Percentiles rank a stretch among this genome's conserved stretches.
These are phyloP conservation scores for Stephania cephalantha DNA, from an alignment of 164 flowering plant species.

Conservation along the genomic window DNA sequence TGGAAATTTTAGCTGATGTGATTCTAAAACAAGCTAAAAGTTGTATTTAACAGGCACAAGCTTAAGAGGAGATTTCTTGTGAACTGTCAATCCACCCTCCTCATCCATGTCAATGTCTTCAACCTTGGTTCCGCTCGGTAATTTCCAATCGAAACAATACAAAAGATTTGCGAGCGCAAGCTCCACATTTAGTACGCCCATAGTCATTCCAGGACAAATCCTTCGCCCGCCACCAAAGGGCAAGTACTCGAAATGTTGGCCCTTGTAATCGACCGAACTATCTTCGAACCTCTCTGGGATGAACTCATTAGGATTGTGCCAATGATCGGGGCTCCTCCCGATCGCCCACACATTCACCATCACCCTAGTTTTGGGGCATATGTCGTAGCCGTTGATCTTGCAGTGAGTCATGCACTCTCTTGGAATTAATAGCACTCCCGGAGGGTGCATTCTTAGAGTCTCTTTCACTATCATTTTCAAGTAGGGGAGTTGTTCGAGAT, in stretches of 20 bases:
- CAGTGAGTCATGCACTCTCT: slow-evolving; percentile 11
- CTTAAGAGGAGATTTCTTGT: slow-evolving; percentile 16
- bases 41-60: slow-evolving; percentile 2
- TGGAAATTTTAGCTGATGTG: no score
- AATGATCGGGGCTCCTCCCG: slow-evolving; percentile 4
- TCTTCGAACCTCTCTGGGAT: slow-evolving; percentile 17
- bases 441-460: slow-evolving; percentile 17
- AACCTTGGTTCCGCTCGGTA: slow-evolving; percentile 11
- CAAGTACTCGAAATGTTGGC: slow-evolving; percentile 13
- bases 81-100: slow-evolving; percentile 3
- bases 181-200: slow-evolving; percentile 10
- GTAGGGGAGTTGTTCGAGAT: slow-evolving; percentile 12
- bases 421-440: slow-evolving; percentile 10
- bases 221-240: slow-evolving; percentile 20
- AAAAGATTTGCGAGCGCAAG: slow-evolving; percentile 14
- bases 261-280: slow-evolving; percentile 10
- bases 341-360: slow-evolving; percentile 12
- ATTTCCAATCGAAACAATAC: slow-evolving; percentile 12
- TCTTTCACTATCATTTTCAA: slow-evolving; percentile 18
- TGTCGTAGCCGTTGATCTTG: slow-evolving; percentile 13
- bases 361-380: slow-evolving; percentile 17
- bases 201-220: slow-evolving; percentile 14
- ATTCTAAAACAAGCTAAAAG: no score
- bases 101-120: slow-evolving; percentile 12
- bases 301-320: slow-evolving; percentile 20